A percentile compares a stretch with the other conserved stretches of the same genome.
Evolutionary conservation across 2,329 filamentous ascomycete genomes (phyloP).

Genomic region (Apiospora sp.): DNA sequence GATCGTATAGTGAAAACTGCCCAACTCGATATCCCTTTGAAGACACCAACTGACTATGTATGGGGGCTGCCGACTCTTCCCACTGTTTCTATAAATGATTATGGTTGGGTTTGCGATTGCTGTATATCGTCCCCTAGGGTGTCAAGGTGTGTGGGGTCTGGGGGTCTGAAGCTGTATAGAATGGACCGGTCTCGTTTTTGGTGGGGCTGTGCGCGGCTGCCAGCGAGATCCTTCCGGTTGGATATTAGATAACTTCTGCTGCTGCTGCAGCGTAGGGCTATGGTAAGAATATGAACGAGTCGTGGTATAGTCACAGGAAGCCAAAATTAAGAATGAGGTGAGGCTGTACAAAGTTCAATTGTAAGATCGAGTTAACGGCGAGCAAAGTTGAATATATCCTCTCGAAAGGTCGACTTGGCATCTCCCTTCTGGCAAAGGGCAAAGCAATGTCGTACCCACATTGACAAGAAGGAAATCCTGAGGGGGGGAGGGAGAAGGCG

Average conservation of each 20-base stretch:
- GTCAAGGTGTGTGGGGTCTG: not conserved
- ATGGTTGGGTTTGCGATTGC: not conserved
- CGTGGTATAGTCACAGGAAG: constrained; percentile 16
- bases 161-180: constrained; percentile 14
- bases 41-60: not conserved
- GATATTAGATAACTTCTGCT: not conserved
- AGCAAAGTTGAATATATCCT: constrained; percentile 18
- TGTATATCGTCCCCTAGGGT: not conserved
- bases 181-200: constrained; percentile 6
- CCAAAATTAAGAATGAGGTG: constrained; percentile 1
- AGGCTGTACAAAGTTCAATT: constrained; percentile 1
- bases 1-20: not conserved
- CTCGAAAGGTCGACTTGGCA: not conserved
- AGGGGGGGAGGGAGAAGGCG: constrained; percentile 24
- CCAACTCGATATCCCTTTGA: not conserved
- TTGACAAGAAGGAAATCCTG: constrained; percentile 11
- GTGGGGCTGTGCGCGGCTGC: constrained; percentile 20
- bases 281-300: constrained; percentile 14
- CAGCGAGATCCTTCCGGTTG: constrained; percentile 16
- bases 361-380: not conserved
- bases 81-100: constrained; percentile 16
- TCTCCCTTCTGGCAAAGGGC: constrained; percentile 22
- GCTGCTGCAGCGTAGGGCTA: not conserved
- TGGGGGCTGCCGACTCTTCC: constrained; percentile 1
- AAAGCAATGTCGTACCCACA: constrained; percentile 13